Base-by-base conservation (phyloP, 164 flowering plant species). In the Piper longum region DNA sequence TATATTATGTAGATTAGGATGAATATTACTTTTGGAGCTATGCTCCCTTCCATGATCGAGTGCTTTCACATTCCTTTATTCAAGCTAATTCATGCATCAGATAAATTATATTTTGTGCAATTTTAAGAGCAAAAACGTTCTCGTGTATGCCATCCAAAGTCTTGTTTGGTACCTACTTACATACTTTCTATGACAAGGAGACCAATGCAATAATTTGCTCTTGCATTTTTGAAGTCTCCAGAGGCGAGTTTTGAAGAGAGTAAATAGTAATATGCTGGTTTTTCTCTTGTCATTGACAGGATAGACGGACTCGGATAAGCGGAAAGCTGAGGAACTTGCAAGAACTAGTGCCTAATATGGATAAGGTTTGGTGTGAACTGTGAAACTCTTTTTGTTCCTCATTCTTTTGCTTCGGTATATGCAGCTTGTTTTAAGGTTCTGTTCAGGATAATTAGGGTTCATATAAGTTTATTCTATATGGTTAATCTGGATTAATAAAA, bases 301-400 rank as follows among this genome's bases (percentile, higher is more conserved):
- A 91, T 67, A 80, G 98, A 67, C 81, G 98, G 73, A 84, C 88
- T 4, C 77, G 95, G 74, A 91, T 91, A 61, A 87, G 88, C 63
- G 90, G 83, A 16, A 88, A 84, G 62, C 62, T 91, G 77, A 87
- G 78, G 78, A 91, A 85, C 71, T 77, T 91, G 43, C 86, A 91
- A 68, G 96, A 91, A 16, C 92, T 88, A 72, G 95, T 89, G 62
- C 98, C 98, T 2, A 88, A 91, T 79, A 83, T 89, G 95, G 98
- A 88, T 72, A 91, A 88, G 96, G 98, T 91, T 80, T 1, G 9
- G 14, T 48, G 11, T 48, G 59, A 6, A 56, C 36, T 45, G n/a
- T n/a, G 11, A 12, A 40, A 5, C 18, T 43, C 12, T 17, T n/a
- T 9, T 4, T 12, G 4, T 4, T 6, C 36, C 42, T 39, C 3